Evolutionary conservation across 495 filamentous ascomycete species (phyloP).

Genomic region (Podospora comata): DNA sequence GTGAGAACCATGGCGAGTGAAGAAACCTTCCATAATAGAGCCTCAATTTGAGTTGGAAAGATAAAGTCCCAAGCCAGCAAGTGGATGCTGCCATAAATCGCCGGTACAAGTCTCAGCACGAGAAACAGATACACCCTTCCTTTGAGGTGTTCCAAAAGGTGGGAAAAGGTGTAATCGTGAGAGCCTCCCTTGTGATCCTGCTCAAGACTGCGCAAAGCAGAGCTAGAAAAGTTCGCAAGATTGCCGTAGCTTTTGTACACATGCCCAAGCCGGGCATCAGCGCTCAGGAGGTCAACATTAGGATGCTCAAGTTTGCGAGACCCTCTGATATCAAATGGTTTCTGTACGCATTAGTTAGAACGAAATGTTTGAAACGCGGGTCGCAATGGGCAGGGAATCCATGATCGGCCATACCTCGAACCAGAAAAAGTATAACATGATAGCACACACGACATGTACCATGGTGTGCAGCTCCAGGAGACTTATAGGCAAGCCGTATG

Average conservation of each 20-base stretch:
- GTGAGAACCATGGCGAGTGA: no score
- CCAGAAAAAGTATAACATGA: slow-evolving; percentile 32
- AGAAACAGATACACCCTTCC: background rate
- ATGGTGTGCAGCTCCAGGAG: slow-evolving; percentile 40
- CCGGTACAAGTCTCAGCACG: background rate
- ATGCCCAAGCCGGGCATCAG: no score
- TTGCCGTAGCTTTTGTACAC: no score
- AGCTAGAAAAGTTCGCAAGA: no score
- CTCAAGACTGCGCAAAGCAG: no score
- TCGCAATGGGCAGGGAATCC: background rate
- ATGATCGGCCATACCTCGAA: slow-evolving; percentile 12
- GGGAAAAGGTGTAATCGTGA: no score
- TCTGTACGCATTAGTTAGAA: background rate
- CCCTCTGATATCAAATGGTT: background rate
- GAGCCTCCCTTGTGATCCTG: no score
- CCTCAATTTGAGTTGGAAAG: slow-evolving; percentile 14
- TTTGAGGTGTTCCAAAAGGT: background rate
- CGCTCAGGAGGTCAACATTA: background rate
- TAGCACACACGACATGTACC: slow-evolving; percentile 37
- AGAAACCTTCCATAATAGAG: slow-evolving; percentile 8
- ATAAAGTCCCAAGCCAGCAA: slow-evolving; percentile 14
- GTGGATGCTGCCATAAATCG: slow-evolving; percentile 14
- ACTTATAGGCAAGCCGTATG: no score
- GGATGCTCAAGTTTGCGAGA: background rate
- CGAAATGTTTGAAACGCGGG: background rate